Evolutionary conservation across 1,284 basidiomycete species (phyloP), one percentile per base, ranked within the genome.

Genomic region (Ganoderma leucocontextum): DNA sequence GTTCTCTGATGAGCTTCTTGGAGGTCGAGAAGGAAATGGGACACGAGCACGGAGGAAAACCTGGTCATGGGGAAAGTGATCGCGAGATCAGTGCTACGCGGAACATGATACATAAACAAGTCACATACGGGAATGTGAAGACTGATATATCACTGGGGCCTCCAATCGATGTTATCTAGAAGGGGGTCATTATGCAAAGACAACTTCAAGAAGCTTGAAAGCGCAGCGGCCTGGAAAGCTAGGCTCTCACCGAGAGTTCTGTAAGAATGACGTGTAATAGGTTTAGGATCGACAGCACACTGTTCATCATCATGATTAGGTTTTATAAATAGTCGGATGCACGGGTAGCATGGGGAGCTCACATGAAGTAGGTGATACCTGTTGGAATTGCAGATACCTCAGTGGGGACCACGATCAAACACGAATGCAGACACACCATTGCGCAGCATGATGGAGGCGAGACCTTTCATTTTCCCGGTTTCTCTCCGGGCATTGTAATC

Each of bases 1-100:
- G 42, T 6, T 44, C 66, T 44, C 10, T 49, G 22, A 39, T 62
- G 38, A 10, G 36, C 60, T 55, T 47, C 60, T 53, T 53, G 29
- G 10, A 42, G 29, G 41, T 25, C 49, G 52, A 52, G 36, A 22
- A 25, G 22, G 53, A 55, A 55, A 6, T 35, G 53, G 15, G 53
- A 55, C 19, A 55, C 53, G 33, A 55, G 53, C 7, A 55, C 19
- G 6, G 53, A 35, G 15, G 53, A 33, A 8, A 55, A 22, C 33
- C 53, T 55, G 25, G 52, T 6, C 17, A 9, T n/a, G 6, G 8
- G 15, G 6, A 0, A 55, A 17, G 25, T 2, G 2, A 29, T 29
- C 29, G 29, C 29, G 29, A 42, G 4, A 42, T 42, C 41, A 42
- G 41, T 42, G 15, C 17, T 17, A 29, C 41, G 17, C 41, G 2